Conservation (phyloP, 495 filamentous ascomycete species). For the Saxispiralis lemnorum region DNA sequence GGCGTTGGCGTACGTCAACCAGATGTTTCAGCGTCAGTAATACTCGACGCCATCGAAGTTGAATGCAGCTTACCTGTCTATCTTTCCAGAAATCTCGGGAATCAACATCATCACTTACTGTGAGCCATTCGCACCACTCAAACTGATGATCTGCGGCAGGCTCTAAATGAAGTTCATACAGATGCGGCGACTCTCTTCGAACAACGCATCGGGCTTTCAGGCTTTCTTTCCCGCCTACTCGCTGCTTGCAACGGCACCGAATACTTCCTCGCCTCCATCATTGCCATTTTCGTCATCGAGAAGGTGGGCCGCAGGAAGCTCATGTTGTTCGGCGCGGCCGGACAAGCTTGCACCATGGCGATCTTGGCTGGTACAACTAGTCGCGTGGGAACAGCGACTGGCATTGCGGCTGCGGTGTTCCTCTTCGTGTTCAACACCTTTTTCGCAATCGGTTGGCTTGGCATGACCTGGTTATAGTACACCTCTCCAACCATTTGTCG, state of each 20-base stretch:
- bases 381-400: background rate
- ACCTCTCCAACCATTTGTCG: too few species aligned
- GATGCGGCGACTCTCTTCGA: conserved; percentile 42
- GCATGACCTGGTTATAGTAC: conserved; percentile 34
- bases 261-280: conserved; percentile 31
- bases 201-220: conserved; percentile 36
- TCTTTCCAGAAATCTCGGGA: conserved; percentile 49
- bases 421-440: conserved; percentile 45
- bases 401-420: conserved; percentile 34
- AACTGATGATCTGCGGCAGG: too few species aligned
- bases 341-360: conserved; percentile 32
- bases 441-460: conserved; percentile 39
- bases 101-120: conserved; percentile 41
- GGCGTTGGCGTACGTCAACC: conserved; percentile 54
- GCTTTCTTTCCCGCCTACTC: conserved; percentile 24
- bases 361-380: conserved; percentile 24
- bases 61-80: too few species aligned
- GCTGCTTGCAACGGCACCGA: conserved; percentile 32
- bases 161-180: too few species aligned
- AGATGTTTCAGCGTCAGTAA: conserved; percentile 69
- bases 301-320: conserved; percentile 34
- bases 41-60: too few species aligned
- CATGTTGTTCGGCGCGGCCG: conserved; percentile 33
- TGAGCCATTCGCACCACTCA: too few species aligned
- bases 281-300: conserved; percentile 37